A percentile compares a stretch with the other conserved stretches of the same genome.
phyloP scores from a whole-genome alignment of 257 asterid species.

The Capsicum pubescens region DNA sequence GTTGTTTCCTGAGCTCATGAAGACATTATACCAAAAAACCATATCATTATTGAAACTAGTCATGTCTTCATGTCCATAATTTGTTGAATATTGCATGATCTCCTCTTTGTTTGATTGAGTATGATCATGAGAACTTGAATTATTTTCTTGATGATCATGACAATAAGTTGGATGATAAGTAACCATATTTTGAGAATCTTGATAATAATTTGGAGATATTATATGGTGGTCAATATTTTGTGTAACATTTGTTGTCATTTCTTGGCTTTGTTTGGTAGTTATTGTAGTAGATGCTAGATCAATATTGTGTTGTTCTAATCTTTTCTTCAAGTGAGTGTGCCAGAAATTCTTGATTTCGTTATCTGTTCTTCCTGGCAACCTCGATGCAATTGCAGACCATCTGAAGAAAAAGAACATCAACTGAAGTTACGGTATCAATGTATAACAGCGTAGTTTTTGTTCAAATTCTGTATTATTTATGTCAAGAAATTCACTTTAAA shows the following conservation, averaged over 20 bases:
- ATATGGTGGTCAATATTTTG: neutral
- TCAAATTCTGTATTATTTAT: no score
- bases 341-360: conserved; percentile 44
- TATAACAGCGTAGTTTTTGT: no score
- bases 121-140: neutral
- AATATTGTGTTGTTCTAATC: neutral
- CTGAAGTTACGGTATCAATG: no score
- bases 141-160: conserved; percentile 18
- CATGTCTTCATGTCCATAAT: conserved; percentile 19
- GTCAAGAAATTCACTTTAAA: no score
- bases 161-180: neutral
- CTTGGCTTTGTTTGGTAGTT: no score
- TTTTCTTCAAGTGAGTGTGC: conserved; percentile 46
- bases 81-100: conserved; percentile 8
- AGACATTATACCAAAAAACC: conserved; percentile 46
- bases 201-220: neutral
- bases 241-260: neutral
- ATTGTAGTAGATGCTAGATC: neutral
- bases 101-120: conserved; percentile 14
- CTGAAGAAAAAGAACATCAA: neutral
- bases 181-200: neutral
- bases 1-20: conserved; percentile 34
- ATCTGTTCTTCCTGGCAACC: conserved; percentile 42
- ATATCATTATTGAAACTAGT: conserved; percentile 33
- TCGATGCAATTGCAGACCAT: conserved; percentile 46